A percentile compares a stretch with the other conserved stretches of the same genome.
Conservation (phyloP, 2,329 filamentous ascomycete genomes). For the Mariannaea sp. region DNA sequence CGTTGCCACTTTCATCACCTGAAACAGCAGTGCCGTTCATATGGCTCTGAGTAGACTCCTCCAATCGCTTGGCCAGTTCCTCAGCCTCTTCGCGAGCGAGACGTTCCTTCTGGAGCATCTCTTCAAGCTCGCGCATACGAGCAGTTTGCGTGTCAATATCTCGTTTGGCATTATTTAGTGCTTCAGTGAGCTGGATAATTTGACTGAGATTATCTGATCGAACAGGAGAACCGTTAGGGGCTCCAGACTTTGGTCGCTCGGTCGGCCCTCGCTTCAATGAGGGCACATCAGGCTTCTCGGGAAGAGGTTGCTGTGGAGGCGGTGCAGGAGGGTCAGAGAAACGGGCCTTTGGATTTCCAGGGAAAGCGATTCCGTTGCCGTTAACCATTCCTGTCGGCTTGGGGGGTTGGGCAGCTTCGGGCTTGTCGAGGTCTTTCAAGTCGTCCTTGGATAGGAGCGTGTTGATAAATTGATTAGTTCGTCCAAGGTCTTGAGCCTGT, state of each 20-base stretch:
- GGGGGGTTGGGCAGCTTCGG: conserved; percentile 51
- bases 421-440: conserved; percentile 62
- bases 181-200: conserved; percentile 83
- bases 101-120: conserved; percentile 74
- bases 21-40: conserved; percentile 37
- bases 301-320: conserved; percentile 88
- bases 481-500: conserved; percentile 82
- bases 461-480: conserved; percentile 81
- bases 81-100: conserved; percentile 84
- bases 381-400: conserved; percentile 56
- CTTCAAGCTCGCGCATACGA: conserved; percentile 79
- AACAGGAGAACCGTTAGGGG: conserved; percentile 60
- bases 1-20: conserved; percentile 26
- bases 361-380: conserved; percentile 59
- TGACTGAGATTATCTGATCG: conserved; percentile 69
- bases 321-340: conserved; percentile 94
- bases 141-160: conserved; percentile 84
- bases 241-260: conserved; percentile 68
- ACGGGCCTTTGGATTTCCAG: conserved; percentile 76
- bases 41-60: conserved; percentile 53
- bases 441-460: conserved; percentile 75
- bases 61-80: conserved; percentile 73
- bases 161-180: conserved; percentile 79
- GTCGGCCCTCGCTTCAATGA: conserved; percentile 77
- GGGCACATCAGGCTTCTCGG: conserved; percentile 85